Conservation (phyloP, 208 protist species). For the Acanthamoeba sp. region DNA sequence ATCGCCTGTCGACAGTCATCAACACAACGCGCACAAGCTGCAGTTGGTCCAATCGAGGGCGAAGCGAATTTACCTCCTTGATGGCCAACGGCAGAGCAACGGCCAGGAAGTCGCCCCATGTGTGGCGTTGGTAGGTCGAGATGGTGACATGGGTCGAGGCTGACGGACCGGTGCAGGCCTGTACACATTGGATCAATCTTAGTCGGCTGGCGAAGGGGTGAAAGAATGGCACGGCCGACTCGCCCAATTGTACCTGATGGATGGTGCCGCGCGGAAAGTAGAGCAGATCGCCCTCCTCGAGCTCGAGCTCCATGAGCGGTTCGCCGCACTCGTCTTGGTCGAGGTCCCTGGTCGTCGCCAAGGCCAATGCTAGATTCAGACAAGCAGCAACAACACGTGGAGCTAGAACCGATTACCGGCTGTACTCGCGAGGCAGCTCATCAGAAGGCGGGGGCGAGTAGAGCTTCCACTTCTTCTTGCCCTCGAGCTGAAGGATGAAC, state of each 20-base stretch:
- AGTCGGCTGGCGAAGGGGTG: not conserved
- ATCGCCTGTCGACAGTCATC: slow-evolving; percentile 34
- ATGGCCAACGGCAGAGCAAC: slow-evolving; percentile 81
- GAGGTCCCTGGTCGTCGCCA: slow-evolving; percentile 86
- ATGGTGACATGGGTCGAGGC: slow-evolving; percentile 95
- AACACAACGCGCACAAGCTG: not conserved
- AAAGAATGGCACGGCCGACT: not conserved
- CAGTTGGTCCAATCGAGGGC: not conserved
- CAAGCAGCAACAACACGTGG: not conserved
- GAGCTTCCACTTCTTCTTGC: slow-evolving; percentile 94
- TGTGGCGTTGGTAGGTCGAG: slow-evolving; percentile 92
- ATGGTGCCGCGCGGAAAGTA: slow-evolving; percentile 96
- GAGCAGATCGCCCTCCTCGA: slow-evolving; percentile 94
- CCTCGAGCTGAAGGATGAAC: slow-evolving; percentile 96
- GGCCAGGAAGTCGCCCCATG: slow-evolving; percentile 84
- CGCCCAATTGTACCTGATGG: slow-evolving; percentile 91
- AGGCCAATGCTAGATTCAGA: not conserved
- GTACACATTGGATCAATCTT: not conserved
- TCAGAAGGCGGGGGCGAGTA: slow-evolving; percentile 90
- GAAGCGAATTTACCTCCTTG: not conserved
- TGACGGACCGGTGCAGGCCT: slow-evolving; percentile 69
- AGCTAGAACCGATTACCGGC: not conserved
- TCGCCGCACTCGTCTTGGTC: slow-evolving; percentile 90
- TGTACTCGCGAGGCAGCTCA: slow-evolving; percentile 82
- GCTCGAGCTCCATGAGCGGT: slow-evolving; percentile 87